Base-by-base conservation (phyloP, 345 rosid species). In the Raphanus raphanistrum region DNA sequence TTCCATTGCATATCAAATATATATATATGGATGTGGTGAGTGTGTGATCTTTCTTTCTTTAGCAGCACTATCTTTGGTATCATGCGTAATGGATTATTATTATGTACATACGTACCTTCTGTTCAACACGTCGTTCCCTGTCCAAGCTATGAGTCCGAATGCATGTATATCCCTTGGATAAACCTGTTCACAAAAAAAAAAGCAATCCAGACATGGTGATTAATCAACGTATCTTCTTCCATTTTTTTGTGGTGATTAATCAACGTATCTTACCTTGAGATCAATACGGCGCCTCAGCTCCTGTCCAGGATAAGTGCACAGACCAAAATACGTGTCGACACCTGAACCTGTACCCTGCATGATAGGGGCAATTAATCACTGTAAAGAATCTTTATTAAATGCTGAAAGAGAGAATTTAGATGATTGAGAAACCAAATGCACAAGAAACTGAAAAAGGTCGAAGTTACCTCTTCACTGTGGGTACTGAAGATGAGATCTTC, bases 131-230 rank as follows among this genome's bases (percentile, higher is more conserved):
- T 92, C 98, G 85, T 92, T 90, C 45, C 99, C 99, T 8, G 98
- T 95, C 99, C 99, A 92, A 4, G 96, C 90, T 85, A 95, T 82
- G 70, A 95, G 85, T 79, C 99, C 98, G 73, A 88, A 92, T 8
- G 97, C 96, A 81, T 92, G 81, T 31, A 91, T 92, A 71, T 89
- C 93, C 84, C 86, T 89, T 8, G 99, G 99, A 84, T 87, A 92
- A 8, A 90, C 99, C 99, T 95, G 64, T 33, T n/a, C n/a, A n/a
- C n/a, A n/a, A n/a, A n/a, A 71, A 13, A 73, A 57, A 10, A 55
- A 57, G 4, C 72, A 3, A 48, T 3, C 2, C 6, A 55, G 65
- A 35, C 12, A 57, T 33, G 59, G 59, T 11, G 48, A 59, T 38
- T 41, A 21, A 72, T 26, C 58, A 11, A 72, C 8, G 29, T 21